Evolutionary conservation across 495 filamentous ascomycete species (phyloP), one percentile per base, ranked within the genome.

Genomic region (Podospora sp.): DNA sequence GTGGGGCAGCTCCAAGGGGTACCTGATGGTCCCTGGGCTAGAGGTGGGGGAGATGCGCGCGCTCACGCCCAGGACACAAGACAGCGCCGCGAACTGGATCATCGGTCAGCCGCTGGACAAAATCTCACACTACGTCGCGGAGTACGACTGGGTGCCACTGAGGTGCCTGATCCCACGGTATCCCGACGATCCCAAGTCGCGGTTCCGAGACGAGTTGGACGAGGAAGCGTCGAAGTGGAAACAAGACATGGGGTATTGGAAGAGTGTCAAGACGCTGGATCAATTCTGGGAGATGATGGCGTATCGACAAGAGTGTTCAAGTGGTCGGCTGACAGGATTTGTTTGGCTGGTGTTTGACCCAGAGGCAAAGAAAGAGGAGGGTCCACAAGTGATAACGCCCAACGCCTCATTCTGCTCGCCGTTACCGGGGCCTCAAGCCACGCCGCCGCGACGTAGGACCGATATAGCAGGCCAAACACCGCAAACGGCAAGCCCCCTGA

Each of bases 231-330:
- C 78, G 21, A 80, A 81, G 40, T 71, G 75, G 53, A 79, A 79
- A 60, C 68, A 80, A 5, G 73, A 75, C 21, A 82, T 83, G 16
- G 92, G 90, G 0, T 80, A 86, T 60, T 99, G 95, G 95, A 89
- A 86, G 70, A 93, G 89, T 69, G 89, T 97, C 20, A 87, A 81
- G 69, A 90, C 89, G 0, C 76, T 98, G 33, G 92, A 94, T 33
- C 89, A 94, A 69, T 99, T 99, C 77, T 99, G 95, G 95, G 95
- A 99, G 64, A 89, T 95, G 87, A 98, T 99, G 95, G 90, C 93
- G 16, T 97, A 92, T 73, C 83, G 95, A 29, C 95, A 98, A 75
- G 95, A 99, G 76, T 99, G 95, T 73, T 94, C 93, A 25, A 89
- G 92, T 16, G 95, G 95, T 2, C 82, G 93, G 22, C 76, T 97